These are phyloP conservation scores for Ceratocystiopsis brevicomis DNA, from an alignment of 2,329 filamentous ascomycete species.

Conservation along the genomic window DNA sequence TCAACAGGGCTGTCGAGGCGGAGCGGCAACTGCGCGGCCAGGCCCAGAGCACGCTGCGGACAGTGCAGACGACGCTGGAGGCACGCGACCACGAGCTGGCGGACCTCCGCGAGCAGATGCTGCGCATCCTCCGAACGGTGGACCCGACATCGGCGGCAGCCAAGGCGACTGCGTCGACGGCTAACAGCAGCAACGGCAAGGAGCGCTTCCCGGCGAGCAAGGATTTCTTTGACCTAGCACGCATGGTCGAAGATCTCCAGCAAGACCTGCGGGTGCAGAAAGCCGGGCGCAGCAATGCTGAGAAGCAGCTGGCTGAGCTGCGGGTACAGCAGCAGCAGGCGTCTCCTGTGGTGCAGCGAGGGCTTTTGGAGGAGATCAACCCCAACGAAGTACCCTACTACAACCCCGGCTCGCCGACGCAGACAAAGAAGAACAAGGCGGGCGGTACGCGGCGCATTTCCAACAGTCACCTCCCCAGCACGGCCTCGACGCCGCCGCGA, in stretches of 20 bases:
- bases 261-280: constrained; percentile 70
- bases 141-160: constrained; percentile 54
- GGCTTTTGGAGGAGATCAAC: constrained; percentile 73
- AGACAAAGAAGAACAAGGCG: constrained; percentile 43
- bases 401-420: constrained; percentile 38
- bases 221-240: constrained; percentile 52
- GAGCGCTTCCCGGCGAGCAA: constrained; percentile 4
- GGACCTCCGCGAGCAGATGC: constrained; percentile 61
- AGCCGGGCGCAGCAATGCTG: constrained; percentile 63
- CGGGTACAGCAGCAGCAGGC: constrained; percentile 42
- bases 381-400: constrained; percentile 53
- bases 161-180: constrained; percentile 30
- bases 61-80: constrained; percentile 63
- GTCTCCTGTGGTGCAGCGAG: constrained; percentile 28
- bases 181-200: neutral
- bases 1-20: constrained; percentile 74
- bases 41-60: constrained; percentile 67
- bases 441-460: constrained; percentile 40
- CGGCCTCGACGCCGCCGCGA: constrained; percentile 45
- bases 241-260: constrained; percentile 75
- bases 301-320: constrained; percentile 62
- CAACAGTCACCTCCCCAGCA: constrained; percentile 25
- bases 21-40: constrained; percentile 72
- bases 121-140: constrained; percentile 69
- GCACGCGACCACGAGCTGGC: constrained; percentile 62